Base-by-base conservation (phyloP, 2,329 filamentous ascomycete species). In the Didymella sp. region DNA sequence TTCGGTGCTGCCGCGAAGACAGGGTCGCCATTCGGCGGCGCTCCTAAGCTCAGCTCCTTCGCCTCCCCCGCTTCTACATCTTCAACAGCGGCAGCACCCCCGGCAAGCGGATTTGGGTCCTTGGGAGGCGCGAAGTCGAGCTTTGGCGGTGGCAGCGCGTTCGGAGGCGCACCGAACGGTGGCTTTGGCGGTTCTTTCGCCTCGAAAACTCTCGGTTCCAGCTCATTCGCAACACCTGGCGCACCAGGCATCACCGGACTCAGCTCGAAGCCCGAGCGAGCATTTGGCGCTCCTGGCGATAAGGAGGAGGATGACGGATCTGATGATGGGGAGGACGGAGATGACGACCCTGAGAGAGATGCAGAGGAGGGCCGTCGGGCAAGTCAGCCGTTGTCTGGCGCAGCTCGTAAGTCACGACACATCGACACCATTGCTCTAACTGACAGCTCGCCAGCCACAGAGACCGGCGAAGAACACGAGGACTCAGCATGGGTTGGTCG, bases 391-490 rank as follows among this genome's bases (percentile, higher is more conserved):
- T n/a, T 56, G 37, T 51, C 54, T 15, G 12, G 19, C 43, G 31
- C 54, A 42, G 48, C 48, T 43, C 54, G 54, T 57, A 52, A 40
- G 54, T 48, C 31, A 30, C 47, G 24, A 4, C 15, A 30, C 15
- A 30, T 13, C n/a, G 13, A 8, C 6, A 15, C 13, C 37, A 42
- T 47, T 46, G 13, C 8, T 19, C 17, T 41, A 35, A 48, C 64
- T 72, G 53, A 73, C 60, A 54, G 19, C 41, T 21, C 12, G 4
- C 12, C 51, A 66, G 93, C 67, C 22, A 85, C 94, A 38, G 89
- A 96, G 73, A 94, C 95, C 48, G 94, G 94, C 53, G 94, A 98
- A 77, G 87, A 92, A 68, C 87, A 87, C 45, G 94, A 98, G 74
- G 82, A 82, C 19, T 94, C 90, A 1, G 79, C 91, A 45, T 85